Percentiles rank a stretch among this genome's conserved stretches.
Evolutionary conservation across 192 early-diverging fungal genomes (phyloP).

Genomic region (Entomortierella beljakovae): DNA sequence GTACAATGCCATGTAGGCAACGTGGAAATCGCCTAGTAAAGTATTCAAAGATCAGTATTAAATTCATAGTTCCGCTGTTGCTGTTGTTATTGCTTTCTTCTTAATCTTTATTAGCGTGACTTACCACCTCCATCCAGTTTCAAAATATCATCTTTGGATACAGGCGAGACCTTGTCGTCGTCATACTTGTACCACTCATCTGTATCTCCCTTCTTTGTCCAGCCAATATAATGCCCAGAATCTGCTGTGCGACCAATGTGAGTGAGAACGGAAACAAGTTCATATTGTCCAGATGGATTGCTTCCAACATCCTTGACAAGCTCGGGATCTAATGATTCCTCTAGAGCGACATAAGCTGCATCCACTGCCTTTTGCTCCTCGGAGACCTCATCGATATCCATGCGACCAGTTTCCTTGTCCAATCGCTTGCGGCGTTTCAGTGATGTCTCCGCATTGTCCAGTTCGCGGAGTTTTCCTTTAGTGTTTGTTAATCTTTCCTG

Average conservation of each 20-base stretch:
- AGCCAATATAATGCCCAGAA: conserved; percentile 93
- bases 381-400: conserved; percentile 38
- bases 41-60: not conserved
- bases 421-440: conserved; percentile 63
- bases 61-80: not conserved
- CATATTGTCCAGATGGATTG: conserved; percentile 92
- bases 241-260: conserved; percentile 95
- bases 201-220: conserved; percentile 84
- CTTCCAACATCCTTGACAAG: conserved; percentile 84
- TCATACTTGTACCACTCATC: conserved; percentile 91
- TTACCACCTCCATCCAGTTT: conserved; percentile 93
- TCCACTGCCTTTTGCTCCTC: conserved; percentile 41
- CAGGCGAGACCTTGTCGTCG: conserved; percentile 92
- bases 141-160: conserved; percentile 87
- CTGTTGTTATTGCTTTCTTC: not conserved
- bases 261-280: conserved; percentile 93
- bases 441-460: conserved; percentile 73
- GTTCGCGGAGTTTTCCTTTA: conserved; percentile 72
- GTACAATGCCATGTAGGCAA: conserved; percentile 92
- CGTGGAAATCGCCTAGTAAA: conserved; percentile 73
- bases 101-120: conserved; percentile 18
- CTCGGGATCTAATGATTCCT: conserved; percentile 72
- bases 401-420: conserved; percentile 41
- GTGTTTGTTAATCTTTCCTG: conserved; percentile 77
- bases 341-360: conserved; percentile 33